phyloP scores from a whole-genome alignment of 257 asterid species.

The Nemophila menziesii region DNA sequence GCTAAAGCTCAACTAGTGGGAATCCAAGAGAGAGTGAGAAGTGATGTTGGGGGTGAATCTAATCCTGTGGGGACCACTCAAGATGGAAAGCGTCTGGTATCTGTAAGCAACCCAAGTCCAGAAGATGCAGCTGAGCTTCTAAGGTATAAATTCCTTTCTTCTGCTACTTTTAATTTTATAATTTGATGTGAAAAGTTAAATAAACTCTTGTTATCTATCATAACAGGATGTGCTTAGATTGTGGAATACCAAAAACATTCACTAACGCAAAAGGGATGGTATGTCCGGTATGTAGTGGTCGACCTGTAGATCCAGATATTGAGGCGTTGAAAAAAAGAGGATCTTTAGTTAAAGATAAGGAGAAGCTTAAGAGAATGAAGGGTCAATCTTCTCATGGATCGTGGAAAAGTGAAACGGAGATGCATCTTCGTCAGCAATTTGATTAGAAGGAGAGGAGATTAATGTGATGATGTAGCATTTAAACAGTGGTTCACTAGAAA shows the following conservation, averaged over 20 bases:
- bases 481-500: background rate
- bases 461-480: background rate
- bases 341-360: slow-evolving; percentile 74
- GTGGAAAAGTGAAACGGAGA: slow-evolving; percentile 97
- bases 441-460: slow-evolving; percentile 29
- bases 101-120: slow-evolving; percentile 49
- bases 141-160: slow-evolving; percentile 32
- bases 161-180: background rate
- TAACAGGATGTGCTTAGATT: slow-evolving; percentile 64
- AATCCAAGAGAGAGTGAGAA: slow-evolving; percentile 88
- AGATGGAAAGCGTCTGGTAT: slow-evolving; percentile 49
- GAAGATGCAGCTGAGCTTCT: slow-evolving; percentile 87
- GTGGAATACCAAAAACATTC: slow-evolving; percentile 82
- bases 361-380: slow-evolving; percentile 87
- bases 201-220: background rate
- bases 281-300: slow-evolving; percentile 76
- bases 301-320: slow-evolving; percentile 40
- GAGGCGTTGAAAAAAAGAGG: slow-evolving; percentile 61
- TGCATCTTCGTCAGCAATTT: slow-evolving; percentile 96
- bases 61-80: slow-evolving; percentile 23
- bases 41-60: slow-evolving; percentile 44
- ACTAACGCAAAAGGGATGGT: slow-evolving; percentile 54
- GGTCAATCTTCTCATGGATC: slow-evolving; percentile 94
- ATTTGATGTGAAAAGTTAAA: background rate
- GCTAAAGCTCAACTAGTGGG: slow-evolving; percentile 80